Evolutionary conservation across 345 rosid species (phyloP).

Genomic region (Odontarrhena argentea): DNA sequence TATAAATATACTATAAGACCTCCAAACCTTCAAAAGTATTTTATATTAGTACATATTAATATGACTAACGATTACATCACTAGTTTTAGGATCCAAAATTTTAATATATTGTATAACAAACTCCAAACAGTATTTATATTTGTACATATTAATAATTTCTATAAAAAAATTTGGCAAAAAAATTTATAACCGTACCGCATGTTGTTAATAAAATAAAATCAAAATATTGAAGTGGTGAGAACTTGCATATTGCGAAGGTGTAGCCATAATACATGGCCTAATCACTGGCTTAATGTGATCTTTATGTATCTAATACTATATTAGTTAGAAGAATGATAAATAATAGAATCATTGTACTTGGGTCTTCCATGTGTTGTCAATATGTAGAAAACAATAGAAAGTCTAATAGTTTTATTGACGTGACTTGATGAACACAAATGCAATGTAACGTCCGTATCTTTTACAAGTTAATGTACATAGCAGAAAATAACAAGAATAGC

Average conservation of each 20-base stretch:
- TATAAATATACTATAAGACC: too few relatives aligned
- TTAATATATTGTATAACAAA: too few relatives aligned
- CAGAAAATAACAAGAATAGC: constrained; percentile 35
- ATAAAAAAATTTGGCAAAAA: too few relatives aligned
- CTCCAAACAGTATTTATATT: too few relatives aligned
- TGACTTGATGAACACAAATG: constrained; percentile 34
- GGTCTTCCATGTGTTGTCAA: constrained; percentile 2
- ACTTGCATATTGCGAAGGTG: constrained; percentile 8
- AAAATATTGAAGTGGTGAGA: background rate
- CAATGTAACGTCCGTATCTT: constrained; percentile 22
- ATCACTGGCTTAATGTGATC: background rate
- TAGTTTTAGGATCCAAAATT: too few relatives aligned
- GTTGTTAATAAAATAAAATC: too few relatives aligned
- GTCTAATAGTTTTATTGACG: constrained; percentile 12
- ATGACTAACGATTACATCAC: too few relatives aligned
- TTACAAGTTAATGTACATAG: constrained; percentile 6
- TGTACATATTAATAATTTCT: too few relatives aligned
- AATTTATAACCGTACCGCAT: too few relatives aligned
- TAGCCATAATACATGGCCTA: constrained; percentile 18
- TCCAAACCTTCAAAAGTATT: too few relatives aligned
- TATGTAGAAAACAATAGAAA: background rate
- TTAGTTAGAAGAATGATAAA: background rate
- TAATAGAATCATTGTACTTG: background rate
- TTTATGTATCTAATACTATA: background rate
- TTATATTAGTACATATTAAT: too few relatives aligned